A percentile compares a stretch with the other conserved stretches of the same genome.
These are phyloP conservation scores for Clonostachys rosea DNA, from an alignment of 2,329 filamentous ascomycete genomes.

Conservation along the genomic window DNA sequence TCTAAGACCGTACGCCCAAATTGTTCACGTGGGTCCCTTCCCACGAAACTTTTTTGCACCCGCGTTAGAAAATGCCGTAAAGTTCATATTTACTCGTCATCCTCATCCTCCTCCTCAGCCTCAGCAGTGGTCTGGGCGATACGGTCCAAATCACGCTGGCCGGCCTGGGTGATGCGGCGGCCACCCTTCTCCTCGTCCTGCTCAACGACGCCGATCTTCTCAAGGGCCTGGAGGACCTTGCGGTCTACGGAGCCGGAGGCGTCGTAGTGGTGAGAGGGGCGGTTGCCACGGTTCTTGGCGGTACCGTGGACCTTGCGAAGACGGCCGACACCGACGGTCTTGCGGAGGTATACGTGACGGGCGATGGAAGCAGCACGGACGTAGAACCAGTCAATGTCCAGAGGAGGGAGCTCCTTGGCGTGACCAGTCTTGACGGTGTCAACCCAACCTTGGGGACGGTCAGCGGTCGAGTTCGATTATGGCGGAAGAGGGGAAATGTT, in stretches of 20 bases:
- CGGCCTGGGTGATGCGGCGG: constrained; percentile 94
- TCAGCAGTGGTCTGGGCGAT: constrained; percentile 78
- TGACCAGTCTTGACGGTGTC: constrained; percentile 98
- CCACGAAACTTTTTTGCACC: constrained; percentile 7
- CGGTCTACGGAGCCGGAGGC: constrained; percentile 94
- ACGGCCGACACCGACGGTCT: constrained; percentile 97
- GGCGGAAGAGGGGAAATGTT: not conserved
- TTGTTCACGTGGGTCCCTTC: constrained; percentile 8
- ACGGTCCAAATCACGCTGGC: constrained; percentile 98
- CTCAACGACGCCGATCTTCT: constrained; percentile 99
- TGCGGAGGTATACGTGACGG: constrained; percentile 98
- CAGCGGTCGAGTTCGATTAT: not conserved
- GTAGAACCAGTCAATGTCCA: constrained; percentile 97
- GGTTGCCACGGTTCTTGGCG: constrained; percentile 93
- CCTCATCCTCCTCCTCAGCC: constrained; percentile 63
- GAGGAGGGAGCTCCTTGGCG: constrained; percentile 95
- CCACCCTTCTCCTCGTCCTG: constrained; percentile 98
- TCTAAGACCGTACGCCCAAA: constrained; percentile 35
- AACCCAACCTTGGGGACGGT: constrained; percentile 71
- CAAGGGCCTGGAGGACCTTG: constrained; percentile 93
- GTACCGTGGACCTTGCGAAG: constrained; percentile 94
- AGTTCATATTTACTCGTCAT: constrained; percentile 53
- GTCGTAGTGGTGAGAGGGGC: constrained; percentile 91
- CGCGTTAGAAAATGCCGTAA: not conserved
- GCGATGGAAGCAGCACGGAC: constrained; percentile 89